Base-by-base conservation (phyloP, 257 asterid species). In the Orobanche coerulescens region DNA sequence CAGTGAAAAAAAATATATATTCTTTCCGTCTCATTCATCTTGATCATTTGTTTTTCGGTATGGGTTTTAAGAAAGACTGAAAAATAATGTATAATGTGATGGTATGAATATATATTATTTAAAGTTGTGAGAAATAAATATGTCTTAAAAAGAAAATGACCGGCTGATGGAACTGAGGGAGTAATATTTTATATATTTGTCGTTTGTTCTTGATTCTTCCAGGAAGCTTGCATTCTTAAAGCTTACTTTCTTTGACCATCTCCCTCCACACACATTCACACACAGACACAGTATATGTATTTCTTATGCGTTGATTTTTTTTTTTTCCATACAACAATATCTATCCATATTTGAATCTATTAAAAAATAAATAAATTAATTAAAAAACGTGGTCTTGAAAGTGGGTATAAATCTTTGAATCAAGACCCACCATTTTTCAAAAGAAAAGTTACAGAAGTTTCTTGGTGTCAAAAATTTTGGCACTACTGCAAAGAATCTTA, bases 201-300 rank as follows among this genome's bases (percentile, higher is more conserved):
- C 4, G 16, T 44, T 3, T 23, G 39, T 50, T 16, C 36, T 34
- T 33, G 81, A 36, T 59, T 71, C 55, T 78, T 63, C 79, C 39
- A 13, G 64, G 86, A 79, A 79, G 53, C 69, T n/a, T 55, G 60
- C 81, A 57, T 53, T 19, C 13, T 20, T 34, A 33, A 69, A 71
- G 82, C 83, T 71, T 64, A 71, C 95, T 61, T 78, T 80, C 65
- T 78, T 82, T 87, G 95, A 87, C 93, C 73, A 6, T 30, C 50
- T 14, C 9, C 53, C 37, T 11, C 8, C 64, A 37, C 48, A 46
- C 34, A 30, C 10, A 11, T 9, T 53, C 59, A 26, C 40, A 10
- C 33, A 42, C 53, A n/a, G n/a, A n/a, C n/a, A n/a, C n/a, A n/a
- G n/a, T 20, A 13, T 70, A 40, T 56, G 11, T 36, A 22, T 54